Percentiles rank a stretch among this genome's conserved stretches.
phyloP scores from a whole-genome alignment of 371 early-diverging fungal genomes.

The Mucor circinelloides region DNA sequence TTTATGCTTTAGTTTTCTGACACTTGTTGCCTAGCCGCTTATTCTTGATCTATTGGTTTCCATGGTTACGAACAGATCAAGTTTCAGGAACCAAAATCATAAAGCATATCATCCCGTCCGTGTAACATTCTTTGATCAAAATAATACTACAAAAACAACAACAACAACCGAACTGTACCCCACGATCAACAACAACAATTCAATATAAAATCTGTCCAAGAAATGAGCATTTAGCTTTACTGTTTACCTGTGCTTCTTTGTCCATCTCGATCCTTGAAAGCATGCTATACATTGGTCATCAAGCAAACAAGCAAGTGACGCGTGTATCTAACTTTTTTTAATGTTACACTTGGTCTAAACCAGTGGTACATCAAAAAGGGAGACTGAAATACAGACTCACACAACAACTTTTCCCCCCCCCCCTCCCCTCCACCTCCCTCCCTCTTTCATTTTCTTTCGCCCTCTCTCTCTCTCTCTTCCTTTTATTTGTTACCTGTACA shows the following conservation, averaged over 20 bases:
- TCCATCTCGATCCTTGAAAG: background rate
- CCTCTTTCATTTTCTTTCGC: background rate
- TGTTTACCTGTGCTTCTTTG: background rate
- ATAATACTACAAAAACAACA: background rate
- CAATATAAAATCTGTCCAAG: background rate
- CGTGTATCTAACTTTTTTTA: conserved; percentile 4
- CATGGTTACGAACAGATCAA: background rate
- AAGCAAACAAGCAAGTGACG: conserved; percentile 4
- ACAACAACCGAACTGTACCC: background rate
- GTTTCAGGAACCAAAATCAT: conserved; percentile 9
- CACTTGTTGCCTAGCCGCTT: background rate
- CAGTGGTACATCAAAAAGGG: conserved; percentile 15
- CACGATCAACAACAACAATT: background rate
- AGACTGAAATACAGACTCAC: conserved; percentile 5
- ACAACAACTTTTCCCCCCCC: background rate
- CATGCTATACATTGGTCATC: background rate
- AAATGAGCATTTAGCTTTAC: background rate
- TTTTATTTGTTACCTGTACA: background rate
- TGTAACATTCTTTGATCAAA: conserved; percentile 12
- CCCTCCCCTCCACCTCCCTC: background rate
- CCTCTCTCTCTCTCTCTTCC: background rate
- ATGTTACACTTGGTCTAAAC: conserved; percentile 15
- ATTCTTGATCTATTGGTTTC: background rate
- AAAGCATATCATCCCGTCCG: conserved; percentile 9
- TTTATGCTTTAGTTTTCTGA: background rate